phyloP scores from a whole-genome alignment of 371 early-diverging fungal species.

The Syncephalastrum sp. region DNA sequence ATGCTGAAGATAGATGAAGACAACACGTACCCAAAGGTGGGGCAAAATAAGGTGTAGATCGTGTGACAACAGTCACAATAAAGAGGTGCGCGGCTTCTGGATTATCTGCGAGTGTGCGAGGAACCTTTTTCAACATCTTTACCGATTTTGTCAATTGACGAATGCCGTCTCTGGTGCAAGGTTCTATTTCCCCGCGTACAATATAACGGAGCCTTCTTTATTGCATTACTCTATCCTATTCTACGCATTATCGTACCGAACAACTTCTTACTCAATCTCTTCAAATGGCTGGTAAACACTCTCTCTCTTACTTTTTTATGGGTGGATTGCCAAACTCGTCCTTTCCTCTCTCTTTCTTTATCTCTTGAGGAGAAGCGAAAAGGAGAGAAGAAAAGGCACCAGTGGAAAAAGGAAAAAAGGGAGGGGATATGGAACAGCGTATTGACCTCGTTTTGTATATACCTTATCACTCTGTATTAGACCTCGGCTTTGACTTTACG shows the following conservation, averaged over 20 bases:
- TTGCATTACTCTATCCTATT: slow-evolving; percentile 6
- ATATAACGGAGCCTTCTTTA: slow-evolving; percentile 1
- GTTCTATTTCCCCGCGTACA: slow-evolving; percentile 7
- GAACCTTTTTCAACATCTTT: too few species aligned
- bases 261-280: background rate
- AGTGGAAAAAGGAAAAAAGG: background rate
- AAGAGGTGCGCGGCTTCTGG: too few species aligned
- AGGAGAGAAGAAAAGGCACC: background rate
- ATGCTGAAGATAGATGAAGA: too few species aligned
- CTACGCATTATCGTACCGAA: background rate
- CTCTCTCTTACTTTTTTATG: slow-evolving; percentile 1
- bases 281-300: slow-evolving; percentile 19
- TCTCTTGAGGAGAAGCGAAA: too few species aligned
- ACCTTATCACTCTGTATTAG: slow-evolving; percentile 15
- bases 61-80: too few species aligned
- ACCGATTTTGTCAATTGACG: slow-evolving; percentile 4
- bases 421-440: background rate
- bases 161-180: slow-evolving; percentile 10
- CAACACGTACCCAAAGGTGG: too few species aligned
- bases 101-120: too few species aligned
- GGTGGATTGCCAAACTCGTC: background rate
- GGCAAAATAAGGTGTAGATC: too few species aligned
- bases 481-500: slow-evolving; percentile 50
- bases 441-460: background rate
- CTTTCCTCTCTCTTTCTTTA: too few species aligned